Conservation (phyloP, 805 yeast genomes). For the Hemisphaericaspora nanyangensis region DNA sequence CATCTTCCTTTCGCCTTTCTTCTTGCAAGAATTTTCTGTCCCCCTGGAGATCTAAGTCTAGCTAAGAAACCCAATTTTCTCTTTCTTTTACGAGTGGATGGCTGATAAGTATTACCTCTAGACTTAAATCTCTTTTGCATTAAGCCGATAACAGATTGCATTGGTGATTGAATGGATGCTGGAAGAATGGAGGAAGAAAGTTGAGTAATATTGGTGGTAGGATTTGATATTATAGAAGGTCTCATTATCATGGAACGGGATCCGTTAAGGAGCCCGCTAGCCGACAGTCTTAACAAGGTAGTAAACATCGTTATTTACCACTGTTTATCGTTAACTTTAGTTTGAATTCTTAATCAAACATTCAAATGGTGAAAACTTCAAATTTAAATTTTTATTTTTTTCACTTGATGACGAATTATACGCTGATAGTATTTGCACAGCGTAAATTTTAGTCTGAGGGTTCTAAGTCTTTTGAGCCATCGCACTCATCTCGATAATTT, state of each 20-base stretch:
- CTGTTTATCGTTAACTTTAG: too few species aligned
- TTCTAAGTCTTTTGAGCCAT: background rate
- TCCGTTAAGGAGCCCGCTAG: conserved; percentile 5
- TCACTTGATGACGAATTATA: too few species aligned
- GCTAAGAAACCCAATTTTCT: conserved; percentile 88
- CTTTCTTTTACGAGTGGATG: conserved; percentile 85
- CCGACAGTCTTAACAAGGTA: conserved; percentile 6
- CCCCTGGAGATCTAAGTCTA: conserved; percentile 68
- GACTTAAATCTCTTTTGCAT: conserved; percentile 72
- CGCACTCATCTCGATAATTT: background rate
- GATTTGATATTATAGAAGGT: background rate
- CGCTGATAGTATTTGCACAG: too few species aligned
- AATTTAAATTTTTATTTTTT: too few species aligned
- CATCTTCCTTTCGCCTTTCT: conserved; percentile 90
- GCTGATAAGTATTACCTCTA: conserved; percentile 94
- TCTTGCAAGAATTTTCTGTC: conserved; percentile 73
- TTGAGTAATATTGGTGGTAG: background rate
- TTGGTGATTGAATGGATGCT: conserved; percentile 4
- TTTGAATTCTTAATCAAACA: too few species aligned
- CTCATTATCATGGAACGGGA: background rate
- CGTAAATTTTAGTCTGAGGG: too few species aligned
- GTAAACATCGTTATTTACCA: conserved; percentile 8
- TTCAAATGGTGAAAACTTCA: too few species aligned
- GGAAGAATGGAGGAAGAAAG: conserved; percentile 1
- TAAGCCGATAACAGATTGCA: conserved; percentile 14